Evolutionary conservation across 2,329 filamentous ascomycete genomes (phyloP).

Genomic region (Blastomyces emzantsi): DNA sequence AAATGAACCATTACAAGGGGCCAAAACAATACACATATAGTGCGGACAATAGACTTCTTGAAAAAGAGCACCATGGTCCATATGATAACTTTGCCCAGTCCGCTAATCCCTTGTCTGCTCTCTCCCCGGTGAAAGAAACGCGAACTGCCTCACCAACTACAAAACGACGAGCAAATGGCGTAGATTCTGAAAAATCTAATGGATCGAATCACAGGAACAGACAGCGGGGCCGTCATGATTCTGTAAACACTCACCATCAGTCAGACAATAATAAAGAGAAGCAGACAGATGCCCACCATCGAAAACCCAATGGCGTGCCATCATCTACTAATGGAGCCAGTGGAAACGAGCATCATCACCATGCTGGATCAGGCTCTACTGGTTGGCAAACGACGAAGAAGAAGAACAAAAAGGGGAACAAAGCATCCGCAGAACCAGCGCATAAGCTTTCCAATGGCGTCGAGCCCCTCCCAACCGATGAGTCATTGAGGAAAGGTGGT

Average conservation of each 20-base stretch:
- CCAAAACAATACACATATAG: conserved; percentile 14
- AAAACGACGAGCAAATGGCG: conserved; percentile 26
- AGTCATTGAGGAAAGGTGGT: conserved; percentile 39
- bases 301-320: conserved; percentile 27
- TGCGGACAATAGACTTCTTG: conserved; percentile 27
- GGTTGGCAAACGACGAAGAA: conserved; percentile 41
- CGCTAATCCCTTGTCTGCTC: conserved; percentile 18
- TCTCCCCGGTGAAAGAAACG: conserved; percentile 24
- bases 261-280: conserved; percentile 25
- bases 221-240: conserved; percentile 28
- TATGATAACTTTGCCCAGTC: conserved; percentile 17
- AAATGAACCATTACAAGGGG: conserved; percentile 16
- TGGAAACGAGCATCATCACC: conserved; percentile 18
- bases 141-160: conserved; percentile 22
- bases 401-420: conserved; percentile 33
- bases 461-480: conserved; percentile 36
- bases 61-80: conserved; percentile 22
- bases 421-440: conserved; percentile 26
- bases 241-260: conserved; percentile 12
- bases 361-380: conserved; percentile 14
- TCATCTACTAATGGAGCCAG: conserved; percentile 15
- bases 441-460: conserved; percentile 23
- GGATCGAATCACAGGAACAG: conserved; percentile 29
- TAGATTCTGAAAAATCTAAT: conserved; percentile 29
- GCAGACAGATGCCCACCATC: conserved; percentile 21